phyloP scores from a whole-genome alignment of 305 asterid species.

The Fraxinus ornus region DNA sequence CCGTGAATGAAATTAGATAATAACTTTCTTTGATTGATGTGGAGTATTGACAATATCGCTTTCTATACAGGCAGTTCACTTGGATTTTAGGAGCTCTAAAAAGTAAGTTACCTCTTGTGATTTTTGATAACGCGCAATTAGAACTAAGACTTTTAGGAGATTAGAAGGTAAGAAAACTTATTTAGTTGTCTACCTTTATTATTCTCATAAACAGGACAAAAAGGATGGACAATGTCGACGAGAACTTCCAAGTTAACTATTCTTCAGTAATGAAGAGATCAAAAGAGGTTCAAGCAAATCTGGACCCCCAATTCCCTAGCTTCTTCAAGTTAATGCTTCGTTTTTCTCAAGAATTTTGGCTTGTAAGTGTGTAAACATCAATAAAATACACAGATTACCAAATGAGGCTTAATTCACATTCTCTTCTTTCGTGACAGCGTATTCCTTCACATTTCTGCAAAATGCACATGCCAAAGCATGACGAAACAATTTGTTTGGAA shows the following conservation, averaged over 20 bases:
- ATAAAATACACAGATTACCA: not conserved
- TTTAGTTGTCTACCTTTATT: not conserved
- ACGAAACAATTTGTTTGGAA: slow-evolving; percentile 32
- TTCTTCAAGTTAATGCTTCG: slow-evolving; percentile 36
- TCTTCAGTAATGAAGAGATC: slow-evolving; percentile 30
- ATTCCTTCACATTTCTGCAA: slow-evolving; percentile 46
- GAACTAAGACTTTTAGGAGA: not conserved
- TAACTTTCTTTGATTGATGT: not conserved
- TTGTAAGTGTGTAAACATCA: slow-evolving; percentile 30
- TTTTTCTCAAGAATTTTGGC: slow-evolving; percentile 39
- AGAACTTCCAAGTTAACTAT: not conserved
- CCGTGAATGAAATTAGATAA: not conserved
- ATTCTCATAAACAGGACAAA: not conserved
- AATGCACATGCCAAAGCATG: slow-evolving; percentile 40
- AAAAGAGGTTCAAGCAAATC: slow-evolving; percentile 31
- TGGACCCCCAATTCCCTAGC: slow-evolving; percentile 32
- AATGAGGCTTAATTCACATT: not conserved
- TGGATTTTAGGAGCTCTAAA: not conserved
- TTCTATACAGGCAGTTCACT: not conserved
- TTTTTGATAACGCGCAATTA: not conserved
- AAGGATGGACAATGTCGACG: not conserved
- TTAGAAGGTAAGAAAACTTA: not conserved
- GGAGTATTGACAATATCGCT: not conserved
- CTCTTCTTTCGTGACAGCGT: slow-evolving; percentile 26
- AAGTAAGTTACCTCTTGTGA: not conserved